A percentile compares a stretch with the other conserved stretches of the same genome.
These are phyloP conservation scores for Lipomyces starkeyi DNA, from an alignment of 805 yeast genomes.

Conservation along the genomic window DNA sequence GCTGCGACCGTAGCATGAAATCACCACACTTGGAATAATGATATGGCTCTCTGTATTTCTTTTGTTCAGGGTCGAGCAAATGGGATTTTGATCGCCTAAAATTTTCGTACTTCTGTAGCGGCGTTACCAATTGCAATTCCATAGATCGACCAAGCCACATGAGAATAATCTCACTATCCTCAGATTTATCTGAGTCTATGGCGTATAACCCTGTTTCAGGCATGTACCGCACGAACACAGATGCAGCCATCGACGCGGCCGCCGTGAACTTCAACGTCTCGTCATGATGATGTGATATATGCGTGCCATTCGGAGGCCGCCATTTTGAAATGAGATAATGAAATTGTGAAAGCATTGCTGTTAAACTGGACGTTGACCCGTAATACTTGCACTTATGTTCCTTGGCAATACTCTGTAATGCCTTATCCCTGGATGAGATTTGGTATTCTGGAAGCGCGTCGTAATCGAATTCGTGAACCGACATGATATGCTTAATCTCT, in stretches of 20 bases:
- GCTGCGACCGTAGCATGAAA: conserved; percentile 85
- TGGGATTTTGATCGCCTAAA: conserved; percentile 44
- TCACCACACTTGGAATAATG: conserved; percentile 74
- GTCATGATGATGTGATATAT: conserved; percentile 53
- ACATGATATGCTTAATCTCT: conserved; percentile 61
- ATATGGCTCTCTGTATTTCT: conserved; percentile 51
- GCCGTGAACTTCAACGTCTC: conserved; percentile 46
- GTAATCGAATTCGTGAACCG: conserved; percentile 70
- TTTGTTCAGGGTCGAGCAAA: conserved; percentile 25
- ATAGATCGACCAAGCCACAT: conserved; percentile 78
- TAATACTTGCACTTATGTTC: conserved; percentile 52
- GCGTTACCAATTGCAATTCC: conserved; percentile 74
- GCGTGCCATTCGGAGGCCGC: conserved; percentile 57
- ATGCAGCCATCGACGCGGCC: conserved; percentile 59
- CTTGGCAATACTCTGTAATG: conserved; percentile 57
- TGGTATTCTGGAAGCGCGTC: conserved; percentile 61
- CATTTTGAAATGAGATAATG: conserved; percentile 72
- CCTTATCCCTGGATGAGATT: conserved; percentile 69
- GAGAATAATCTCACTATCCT: conserved; percentile 69
- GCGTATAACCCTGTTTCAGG: conserved; percentile 57
- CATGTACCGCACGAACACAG: conserved; percentile 60
- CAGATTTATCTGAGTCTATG: conserved; percentile 71
- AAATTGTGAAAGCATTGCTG: conserved; percentile 72
- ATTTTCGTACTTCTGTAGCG: conserved; percentile 57
- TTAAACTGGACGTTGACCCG: conserved; percentile 90